Conservation (phyloP, 2,329 filamentous ascomycete genomes). For the Fusarium musae region DNA sequence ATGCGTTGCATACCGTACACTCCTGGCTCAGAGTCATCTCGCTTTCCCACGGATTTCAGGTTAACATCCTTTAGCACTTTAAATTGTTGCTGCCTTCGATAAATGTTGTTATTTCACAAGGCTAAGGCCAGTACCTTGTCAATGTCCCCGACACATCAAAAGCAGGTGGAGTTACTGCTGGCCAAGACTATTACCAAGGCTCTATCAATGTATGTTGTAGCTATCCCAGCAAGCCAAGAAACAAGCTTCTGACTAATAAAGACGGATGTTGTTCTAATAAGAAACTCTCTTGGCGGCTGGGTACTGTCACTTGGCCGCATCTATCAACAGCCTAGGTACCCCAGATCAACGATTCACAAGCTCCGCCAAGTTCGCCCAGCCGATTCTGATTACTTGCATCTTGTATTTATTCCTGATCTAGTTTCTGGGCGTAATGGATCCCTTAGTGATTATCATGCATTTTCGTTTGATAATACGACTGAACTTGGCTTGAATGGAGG, state of each 20-base stretch:
- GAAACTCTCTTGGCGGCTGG: conserved; percentile 3
- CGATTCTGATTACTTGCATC: conserved; percentile 7
- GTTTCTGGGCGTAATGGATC: neutral
- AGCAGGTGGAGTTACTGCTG: conserved; percentile 1
- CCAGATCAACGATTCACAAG: conserved; percentile 26
- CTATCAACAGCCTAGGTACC: conserved; percentile 3
- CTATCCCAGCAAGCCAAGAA: conserved; percentile 11
- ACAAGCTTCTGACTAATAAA: neutral
- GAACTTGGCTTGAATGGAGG: too few relatives aligned
- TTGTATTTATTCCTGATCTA: conserved; percentile 9
- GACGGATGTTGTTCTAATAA: neutral
- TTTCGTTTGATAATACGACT: neutral
- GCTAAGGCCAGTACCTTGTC: neutral
- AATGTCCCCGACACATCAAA: neutral
- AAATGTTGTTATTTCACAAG: neutral
- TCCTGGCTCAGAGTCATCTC: neutral
- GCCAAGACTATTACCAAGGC: conserved; percentile 4
- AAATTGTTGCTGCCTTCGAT: too few relatives aligned
- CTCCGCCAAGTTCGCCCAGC: conserved; percentile 25
- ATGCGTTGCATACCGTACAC: neutral
- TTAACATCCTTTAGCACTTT: neutral
- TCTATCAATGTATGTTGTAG: neutral
- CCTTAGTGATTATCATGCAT: neutral
- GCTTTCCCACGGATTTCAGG: neutral
- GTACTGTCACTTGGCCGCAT: conserved; percentile 11